Percentiles rank a stretch among this genome's conserved stretches.
Evolutionary conservation across 805 yeast genomes (phyloP).

Genomic region (Metschnikowia shivogae): DNA sequence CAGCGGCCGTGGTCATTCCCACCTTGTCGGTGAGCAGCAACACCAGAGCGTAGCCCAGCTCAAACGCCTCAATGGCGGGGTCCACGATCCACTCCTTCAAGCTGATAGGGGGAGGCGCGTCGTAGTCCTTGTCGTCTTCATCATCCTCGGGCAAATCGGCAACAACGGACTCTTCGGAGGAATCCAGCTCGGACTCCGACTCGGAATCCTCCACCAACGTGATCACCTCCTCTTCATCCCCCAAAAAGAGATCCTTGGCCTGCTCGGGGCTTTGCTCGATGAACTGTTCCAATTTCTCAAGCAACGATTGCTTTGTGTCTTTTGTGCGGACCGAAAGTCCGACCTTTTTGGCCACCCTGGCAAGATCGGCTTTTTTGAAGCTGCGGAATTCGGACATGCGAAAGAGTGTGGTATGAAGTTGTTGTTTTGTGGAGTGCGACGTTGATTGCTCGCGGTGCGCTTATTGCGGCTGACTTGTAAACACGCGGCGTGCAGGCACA

Average conservation of each 20-base stretch:
- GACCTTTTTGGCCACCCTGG: conserved; percentile 31
- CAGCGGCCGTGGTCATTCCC: conserved; percentile 34
- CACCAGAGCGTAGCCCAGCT: conserved; percentile 22
- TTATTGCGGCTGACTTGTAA: not conserved
- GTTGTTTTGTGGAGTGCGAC: conserved; percentile 15
- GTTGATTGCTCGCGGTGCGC: conserved; percentile 4
- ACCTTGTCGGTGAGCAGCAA: conserved; percentile 32
- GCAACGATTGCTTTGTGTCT: conserved; percentile 40
- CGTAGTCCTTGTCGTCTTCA: conserved; percentile 33
- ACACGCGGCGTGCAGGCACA: not conserved
- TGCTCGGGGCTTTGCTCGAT: conserved; percentile 24
- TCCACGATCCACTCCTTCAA: conserved; percentile 36
- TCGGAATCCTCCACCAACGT: conserved; percentile 28
- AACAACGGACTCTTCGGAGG: conserved; percentile 25
- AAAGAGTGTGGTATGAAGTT: not conserved
- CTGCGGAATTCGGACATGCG: conserved; percentile 33
- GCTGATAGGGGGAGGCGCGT: conserved; percentile 37
- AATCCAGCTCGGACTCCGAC: conserved; percentile 20
- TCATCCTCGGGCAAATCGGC: conserved; percentile 30
- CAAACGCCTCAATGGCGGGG: conserved; percentile 32
- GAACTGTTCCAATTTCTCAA: conserved; percentile 34
- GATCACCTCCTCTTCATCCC: conserved; percentile 31
- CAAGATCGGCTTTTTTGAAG: conserved; percentile 40
- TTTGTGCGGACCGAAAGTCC: conserved; percentile 33
- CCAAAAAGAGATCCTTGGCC: conserved; percentile 22